phyloP scores from a whole-genome alignment of 192 early-diverging fungal genomes.

The Dissophora ornata region DNA sequence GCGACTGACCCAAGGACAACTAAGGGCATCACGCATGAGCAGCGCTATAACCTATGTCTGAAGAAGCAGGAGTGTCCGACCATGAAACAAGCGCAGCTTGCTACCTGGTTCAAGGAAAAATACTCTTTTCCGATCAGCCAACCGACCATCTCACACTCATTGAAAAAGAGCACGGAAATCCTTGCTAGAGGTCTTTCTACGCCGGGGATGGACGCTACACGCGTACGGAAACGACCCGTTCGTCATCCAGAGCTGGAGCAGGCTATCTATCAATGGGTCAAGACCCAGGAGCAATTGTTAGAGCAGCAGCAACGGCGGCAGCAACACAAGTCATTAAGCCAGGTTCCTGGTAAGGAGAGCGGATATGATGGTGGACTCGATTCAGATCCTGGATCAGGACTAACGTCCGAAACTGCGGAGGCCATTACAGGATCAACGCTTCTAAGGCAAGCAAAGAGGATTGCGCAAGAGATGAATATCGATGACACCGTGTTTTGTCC shows the following conservation, averaged over 20 bases:
- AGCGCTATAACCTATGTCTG: conserved; percentile 45
- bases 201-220: conserved; percentile 21
- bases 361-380: background rate
- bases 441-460: conserved; percentile 27
- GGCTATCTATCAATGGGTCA: conserved; percentile 39
- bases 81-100: conserved; percentile 45
- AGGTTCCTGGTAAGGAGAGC: background rate
- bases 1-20: conserved; percentile 6
- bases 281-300: conserved; percentile 12
- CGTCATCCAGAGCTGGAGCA: conserved; percentile 44
- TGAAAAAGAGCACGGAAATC: conserved; percentile 34
- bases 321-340: background rate
- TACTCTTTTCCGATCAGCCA: conserved; percentile 33
- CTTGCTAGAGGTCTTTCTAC: conserved; percentile 9
- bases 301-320: conserved; percentile 1
- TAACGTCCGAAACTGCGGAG: background rate
- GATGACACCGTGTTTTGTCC: conserved; percentile 41
- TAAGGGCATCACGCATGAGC: conserved; percentile 45
- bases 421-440: conserved; percentile 26
- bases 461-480: conserved; percentile 43
- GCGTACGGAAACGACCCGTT: conserved; percentile 39
- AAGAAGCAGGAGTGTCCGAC: conserved; percentile 38
- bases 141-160: conserved; percentile 42
- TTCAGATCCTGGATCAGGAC: background rate
- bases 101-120: conserved; percentile 27